Conservation (phyloP, 768 basidiomycete species). For the Rhizopogon vinicolor region DNA sequence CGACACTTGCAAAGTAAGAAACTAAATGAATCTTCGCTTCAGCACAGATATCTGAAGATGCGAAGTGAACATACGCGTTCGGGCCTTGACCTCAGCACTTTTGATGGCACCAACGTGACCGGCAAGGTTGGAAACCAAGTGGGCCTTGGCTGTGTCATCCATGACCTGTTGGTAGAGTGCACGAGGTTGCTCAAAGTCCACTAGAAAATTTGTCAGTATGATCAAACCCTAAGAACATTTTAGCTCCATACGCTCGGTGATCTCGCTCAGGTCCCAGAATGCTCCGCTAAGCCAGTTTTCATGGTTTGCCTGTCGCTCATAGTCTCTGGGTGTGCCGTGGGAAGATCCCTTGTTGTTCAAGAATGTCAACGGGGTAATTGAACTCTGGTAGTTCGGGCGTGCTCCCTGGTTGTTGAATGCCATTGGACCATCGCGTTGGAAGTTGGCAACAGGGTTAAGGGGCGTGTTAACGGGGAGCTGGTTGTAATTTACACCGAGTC, state of each 20-base stretch:
- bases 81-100: constrained; percentile 52
- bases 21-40: constrained; percentile 35
- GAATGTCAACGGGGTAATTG: constrained; percentile 70
- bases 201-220: constrained; percentile 27
- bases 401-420: constrained; percentile 74
- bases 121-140: constrained; percentile 64
- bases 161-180: constrained; percentile 66
- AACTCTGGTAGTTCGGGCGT: constrained; percentile 86
- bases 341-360: constrained; percentile 40
- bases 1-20: constrained; percentile 75
- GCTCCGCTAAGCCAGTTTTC: constrained; percentile 75
- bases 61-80: constrained; percentile 53
- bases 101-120: constrained; percentile 61
- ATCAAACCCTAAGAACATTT: not conserved
- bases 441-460: constrained; percentile 71
- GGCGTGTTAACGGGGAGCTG: constrained; percentile 89
- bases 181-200: constrained; percentile 85
- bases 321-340: constrained; percentile 37
- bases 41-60: not conserved
- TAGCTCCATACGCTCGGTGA: constrained; percentile 68
- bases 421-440: constrained; percentile 83
- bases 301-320: constrained; percentile 42
- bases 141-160: constrained; percentile 52
- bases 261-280: constrained; percentile 61
- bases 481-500: constrained; percentile 76